Evolutionary conservation across 352 stramenopile genomes (phyloP).

Genomic region (Phytophthora parvispora): DNA sequence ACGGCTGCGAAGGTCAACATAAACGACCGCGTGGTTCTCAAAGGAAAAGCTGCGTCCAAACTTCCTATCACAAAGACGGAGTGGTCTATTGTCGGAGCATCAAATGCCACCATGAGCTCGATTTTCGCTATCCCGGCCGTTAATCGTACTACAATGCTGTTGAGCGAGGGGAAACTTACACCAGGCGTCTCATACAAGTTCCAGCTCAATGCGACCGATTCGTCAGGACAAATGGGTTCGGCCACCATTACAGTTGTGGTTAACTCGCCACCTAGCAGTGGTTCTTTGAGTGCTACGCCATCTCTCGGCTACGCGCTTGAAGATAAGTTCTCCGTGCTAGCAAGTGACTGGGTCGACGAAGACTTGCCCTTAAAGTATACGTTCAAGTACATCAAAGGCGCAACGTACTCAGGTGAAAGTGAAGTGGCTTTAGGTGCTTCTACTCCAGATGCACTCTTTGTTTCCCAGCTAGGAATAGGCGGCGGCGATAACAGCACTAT

Average conservation of each 20-base stretch:
- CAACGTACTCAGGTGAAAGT: constrained; percentile 49
- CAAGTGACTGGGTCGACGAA: constrained; percentile 75
- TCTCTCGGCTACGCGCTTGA: constrained; percentile 58
- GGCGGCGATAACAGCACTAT: constrained; percentile 69
- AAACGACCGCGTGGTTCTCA: constrained; percentile 67
- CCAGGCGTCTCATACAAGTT: constrained; percentile 60
- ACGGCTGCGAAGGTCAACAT: constrained; percentile 56
- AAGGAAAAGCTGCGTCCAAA: constrained; percentile 56
- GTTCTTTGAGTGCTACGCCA: constrained; percentile 50
- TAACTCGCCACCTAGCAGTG: constrained; percentile 67
- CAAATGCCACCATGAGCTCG: constrained; percentile 23
- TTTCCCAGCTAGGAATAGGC: constrained; percentile 61
- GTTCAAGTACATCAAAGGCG: constrained; percentile 81
- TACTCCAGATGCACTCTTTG: constrained; percentile 61
- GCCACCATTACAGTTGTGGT: constrained; percentile 55
- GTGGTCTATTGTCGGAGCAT: constrained; percentile 56
- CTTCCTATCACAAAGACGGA: constrained; percentile 49
- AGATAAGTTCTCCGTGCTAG: constrained; percentile 59
- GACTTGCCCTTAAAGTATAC: constrained; percentile 72
- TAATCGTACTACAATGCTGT: constrained; percentile 57
- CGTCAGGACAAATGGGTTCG: constrained; percentile 41
- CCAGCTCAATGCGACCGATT: constrained; percentile 59
- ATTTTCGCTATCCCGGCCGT: constrained; percentile 56
- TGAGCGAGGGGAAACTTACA: constrained; percentile 54
- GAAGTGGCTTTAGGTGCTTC: constrained; percentile 68